A percentile compares a stretch with the other conserved stretches of the same genome.
phyloP scores from a whole-genome alignment of 495 filamentous ascomycete genomes.

The Podospora tetraspora region DNA sequence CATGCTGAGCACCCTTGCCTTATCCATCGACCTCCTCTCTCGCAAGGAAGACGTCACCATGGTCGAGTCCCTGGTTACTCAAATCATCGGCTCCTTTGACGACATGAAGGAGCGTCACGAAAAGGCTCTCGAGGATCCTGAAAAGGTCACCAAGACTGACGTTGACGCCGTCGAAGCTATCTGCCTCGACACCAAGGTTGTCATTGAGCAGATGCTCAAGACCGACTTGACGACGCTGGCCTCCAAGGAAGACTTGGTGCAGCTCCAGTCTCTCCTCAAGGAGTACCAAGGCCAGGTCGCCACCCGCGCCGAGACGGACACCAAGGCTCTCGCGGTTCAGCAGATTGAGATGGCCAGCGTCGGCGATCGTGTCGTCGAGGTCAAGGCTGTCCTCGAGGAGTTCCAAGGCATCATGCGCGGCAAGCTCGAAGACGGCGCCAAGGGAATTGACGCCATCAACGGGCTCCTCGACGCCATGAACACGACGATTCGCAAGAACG shows the following conservation, averaged over 20 bases:
- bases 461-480: constrained; percentile 58
- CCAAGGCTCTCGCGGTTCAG: constrained; percentile 74
- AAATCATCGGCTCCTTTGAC: constrained; percentile 66
- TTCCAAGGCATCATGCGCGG: constrained; percentile 44
- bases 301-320: constrained; percentile 63
- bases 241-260: constrained; percentile 55
- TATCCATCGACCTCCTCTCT: constrained; percentile 57
- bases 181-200: constrained; percentile 72
- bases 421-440: constrained; percentile 48
- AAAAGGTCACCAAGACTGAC: constrained; percentile 70
- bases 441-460: constrained; percentile 45
- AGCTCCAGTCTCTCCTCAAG: constrained; percentile 52
- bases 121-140: constrained; percentile 56
- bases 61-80: constrained; percentile 70
- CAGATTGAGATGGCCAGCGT: constrained; percentile 48
- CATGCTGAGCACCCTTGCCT: constrained; percentile 52
- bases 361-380: constrained; percentile 46
- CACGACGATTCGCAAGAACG: constrained; percentile 53
- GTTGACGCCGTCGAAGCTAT: constrained; percentile 71
- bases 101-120: constrained; percentile 65
- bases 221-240: constrained; percentile 61
- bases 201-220: constrained; percentile 64
- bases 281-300: constrained; percentile 67
- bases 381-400: constrained; percentile 48
- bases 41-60: constrained; percentile 70